Conservation (phyloP, 2,329 filamentous ascomycete species). For the Penicillium sp. region DNA sequence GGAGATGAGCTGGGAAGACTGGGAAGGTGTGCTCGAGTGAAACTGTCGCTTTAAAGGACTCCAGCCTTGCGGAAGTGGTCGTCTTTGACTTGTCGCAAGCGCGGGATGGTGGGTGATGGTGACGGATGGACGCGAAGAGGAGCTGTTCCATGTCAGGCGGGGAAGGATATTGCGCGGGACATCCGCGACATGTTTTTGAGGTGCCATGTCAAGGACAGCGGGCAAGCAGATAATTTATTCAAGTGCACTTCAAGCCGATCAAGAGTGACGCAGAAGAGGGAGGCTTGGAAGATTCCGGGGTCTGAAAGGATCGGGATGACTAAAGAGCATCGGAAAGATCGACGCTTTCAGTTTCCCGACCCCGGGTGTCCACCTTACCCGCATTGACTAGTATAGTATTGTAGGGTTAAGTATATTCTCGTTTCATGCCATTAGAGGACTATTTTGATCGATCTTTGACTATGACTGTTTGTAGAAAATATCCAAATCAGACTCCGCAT, state of each 20-base stretch:
- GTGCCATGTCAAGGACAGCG: conserved; percentile 33
- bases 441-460: neutral
- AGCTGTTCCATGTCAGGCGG: conserved; percentile 42
- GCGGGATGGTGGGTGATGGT: conserved; percentile 26
- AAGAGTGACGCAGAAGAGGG: neutral
- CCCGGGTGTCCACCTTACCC: neutral
- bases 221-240: neutral
- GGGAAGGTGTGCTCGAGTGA: conserved; percentile 11
- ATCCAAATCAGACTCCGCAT: conserved; percentile 6
- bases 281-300: neutral
- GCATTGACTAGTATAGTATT: neutral
- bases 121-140: conserved; percentile 31
- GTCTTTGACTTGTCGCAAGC: conserved; percentile 24
- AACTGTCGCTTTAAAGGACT: conserved; percentile 21
- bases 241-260: neutral
- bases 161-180: conserved; percentile 44
- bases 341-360: conserved; percentile 4
- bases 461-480: neutral
- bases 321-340: conserved; percentile 4
- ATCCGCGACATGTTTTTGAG: conserved; percentile 40
- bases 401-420: neutral
- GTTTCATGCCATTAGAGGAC: conserved; percentile 1
- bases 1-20: conserved; percentile 13
- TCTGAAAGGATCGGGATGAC: conserved; percentile 3
- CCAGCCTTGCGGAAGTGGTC: conserved; percentile 21